A percentile compares a stretch with the other conserved stretches of the same genome.
Conservation (phyloP, 2,329 filamentous ascomycete species). For the Alternaria brassicicola region DNA sequence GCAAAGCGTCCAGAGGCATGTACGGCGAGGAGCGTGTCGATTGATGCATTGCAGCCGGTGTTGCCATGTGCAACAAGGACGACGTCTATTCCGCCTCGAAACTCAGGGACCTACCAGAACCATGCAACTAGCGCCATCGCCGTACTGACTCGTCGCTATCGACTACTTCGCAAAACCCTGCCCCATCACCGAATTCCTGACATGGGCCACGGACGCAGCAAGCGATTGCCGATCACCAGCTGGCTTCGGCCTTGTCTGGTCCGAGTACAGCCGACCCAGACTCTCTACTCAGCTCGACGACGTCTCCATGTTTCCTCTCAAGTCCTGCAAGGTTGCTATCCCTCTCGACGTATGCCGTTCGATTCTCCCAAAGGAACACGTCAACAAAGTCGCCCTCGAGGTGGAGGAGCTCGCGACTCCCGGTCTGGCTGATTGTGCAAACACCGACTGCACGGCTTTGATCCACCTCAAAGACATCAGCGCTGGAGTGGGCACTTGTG, state of each 20-base stretch:
- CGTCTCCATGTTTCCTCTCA: constrained; percentile 30
- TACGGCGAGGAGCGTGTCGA: background rate
- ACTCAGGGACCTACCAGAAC: background rate
- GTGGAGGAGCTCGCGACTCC: constrained; percentile 25
- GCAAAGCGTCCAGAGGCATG: background rate
- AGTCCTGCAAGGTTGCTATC: constrained; percentile 27
- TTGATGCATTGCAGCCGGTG: background rate
- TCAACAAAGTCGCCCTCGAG: constrained; percentile 22
- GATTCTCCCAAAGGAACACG: constrained; percentile 11
- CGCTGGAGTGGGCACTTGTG: constrained; percentile 14
- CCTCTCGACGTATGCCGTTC: constrained; percentile 15
- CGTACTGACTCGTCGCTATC: background rate
- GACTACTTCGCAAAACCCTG: background rate
- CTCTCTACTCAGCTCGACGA: constrained; percentile 4
- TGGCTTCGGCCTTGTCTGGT: constrained; percentile 15
- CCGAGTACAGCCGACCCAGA: background rate
- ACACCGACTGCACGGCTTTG: constrained; percentile 19
- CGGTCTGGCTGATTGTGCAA: constrained; percentile 24
- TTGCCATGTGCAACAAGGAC: background rate
- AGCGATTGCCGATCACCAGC: constrained; percentile 19
- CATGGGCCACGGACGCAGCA: constrained; percentile 1
- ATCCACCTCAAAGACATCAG: constrained; percentile 15
- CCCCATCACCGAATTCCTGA: background rate
- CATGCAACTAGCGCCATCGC: no score
- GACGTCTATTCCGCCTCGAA: background rate